Evolutionary conservation across 352 stramenopile genomes (phyloP), one percentile per base, ranked within the genome.

Genomic region (Phytophthora cryptogea): DNA sequence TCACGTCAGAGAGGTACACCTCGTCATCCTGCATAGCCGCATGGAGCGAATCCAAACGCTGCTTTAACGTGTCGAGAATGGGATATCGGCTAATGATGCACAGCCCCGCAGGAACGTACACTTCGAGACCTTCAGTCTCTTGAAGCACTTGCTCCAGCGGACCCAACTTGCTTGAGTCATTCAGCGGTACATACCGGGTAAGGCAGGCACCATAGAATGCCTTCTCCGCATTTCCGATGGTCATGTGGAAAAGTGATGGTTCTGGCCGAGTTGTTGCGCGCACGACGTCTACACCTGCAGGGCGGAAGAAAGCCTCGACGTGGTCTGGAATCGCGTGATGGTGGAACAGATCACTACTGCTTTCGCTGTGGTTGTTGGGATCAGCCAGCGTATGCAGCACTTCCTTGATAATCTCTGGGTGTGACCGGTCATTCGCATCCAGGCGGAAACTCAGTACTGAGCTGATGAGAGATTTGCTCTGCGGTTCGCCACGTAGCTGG

Each of bases 251-350:
- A 14, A 95, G 70, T 51, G 74, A 88, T 0, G 86, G 78, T 40
- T 80, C 62, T 10, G 86, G 86, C 10, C 74, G 69, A 2, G 74
- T 75, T 44, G 79, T 85, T 4, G 78, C 74, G 17, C 75, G 82
- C 10, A 92, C 70, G 9, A 91, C 66, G n/a, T 88, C 72, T 0
- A 75, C 75, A 1, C 78, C 82, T 1, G 68, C 64, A 5, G 86
- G 86, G 27, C 72, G 86, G 36, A 95, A 93, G 50, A 95, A 95
- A 11, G 80, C 74, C 60, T 95, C 86, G 2, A 95, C 72, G 43
- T 95, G 86, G 40, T 95, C 86, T 5, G 86, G 86, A 48, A 95
- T 84, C 5, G 83, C 72, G 52, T 92, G 80, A 56, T 94, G 81
- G 33, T 93, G 82, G 6, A 75, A 69, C 49, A 92, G 66, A 48